Percentiles rank a stretch among this genome's conserved stretches.
Evolutionary conservation across 2,329 filamentous ascomycete species (phyloP).

Genomic region (Colletotrichum orbiculare): DNA sequence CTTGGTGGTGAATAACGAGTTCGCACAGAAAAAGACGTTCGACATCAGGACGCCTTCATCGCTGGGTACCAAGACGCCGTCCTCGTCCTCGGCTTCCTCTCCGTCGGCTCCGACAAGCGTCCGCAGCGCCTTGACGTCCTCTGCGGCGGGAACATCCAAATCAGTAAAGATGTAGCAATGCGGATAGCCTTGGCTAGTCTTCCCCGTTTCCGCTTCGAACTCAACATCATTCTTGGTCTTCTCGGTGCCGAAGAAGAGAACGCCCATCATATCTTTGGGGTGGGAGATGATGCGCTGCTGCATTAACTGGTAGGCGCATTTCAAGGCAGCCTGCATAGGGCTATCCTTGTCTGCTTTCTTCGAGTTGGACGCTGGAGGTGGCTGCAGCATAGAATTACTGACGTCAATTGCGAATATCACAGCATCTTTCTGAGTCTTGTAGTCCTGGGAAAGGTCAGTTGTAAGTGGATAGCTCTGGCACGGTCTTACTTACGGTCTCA

Average conservation of each 20-base stretch:
- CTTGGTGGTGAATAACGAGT: constrained; percentile 95
- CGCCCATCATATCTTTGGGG: constrained; percentile 96
- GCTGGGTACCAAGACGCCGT: constrained; percentile 76
- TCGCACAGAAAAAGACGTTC: constrained; percentile 92
- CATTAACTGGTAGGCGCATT: constrained; percentile 95
- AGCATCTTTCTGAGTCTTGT: constrained; percentile 95
- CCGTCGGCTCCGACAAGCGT: constrained; percentile 82
- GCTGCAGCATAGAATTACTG: constrained; percentile 84
- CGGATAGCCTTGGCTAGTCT: constrained; percentile 76
- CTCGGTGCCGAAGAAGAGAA: constrained; percentile 90
- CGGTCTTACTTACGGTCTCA: constrained; percentile 63
- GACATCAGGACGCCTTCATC: constrained; percentile 81
- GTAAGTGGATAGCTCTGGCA: constrained; percentile 13
- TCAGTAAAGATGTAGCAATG: constrained; percentile 94
- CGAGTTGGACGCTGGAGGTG: constrained; percentile 70
- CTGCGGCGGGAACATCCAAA: constrained; percentile 85
- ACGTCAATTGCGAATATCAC: constrained; percentile 96
- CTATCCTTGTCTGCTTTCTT: constrained; percentile 85
- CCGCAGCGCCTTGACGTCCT: constrained; percentile 85
- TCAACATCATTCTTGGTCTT: constrained; percentile 67
- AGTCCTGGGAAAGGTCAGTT: constrained; percentile 67
- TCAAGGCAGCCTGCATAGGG: constrained; percentile 84
- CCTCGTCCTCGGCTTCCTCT: constrained; percentile 79
- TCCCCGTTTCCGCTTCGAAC: constrained; percentile 75
- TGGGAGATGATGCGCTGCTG: constrained; percentile 98